Evolutionary conservation across 768 basidiomycete species (phyloP), one percentile per base, ranked within the genome.

Genomic region (Cubamyces lactineus): DNA sequence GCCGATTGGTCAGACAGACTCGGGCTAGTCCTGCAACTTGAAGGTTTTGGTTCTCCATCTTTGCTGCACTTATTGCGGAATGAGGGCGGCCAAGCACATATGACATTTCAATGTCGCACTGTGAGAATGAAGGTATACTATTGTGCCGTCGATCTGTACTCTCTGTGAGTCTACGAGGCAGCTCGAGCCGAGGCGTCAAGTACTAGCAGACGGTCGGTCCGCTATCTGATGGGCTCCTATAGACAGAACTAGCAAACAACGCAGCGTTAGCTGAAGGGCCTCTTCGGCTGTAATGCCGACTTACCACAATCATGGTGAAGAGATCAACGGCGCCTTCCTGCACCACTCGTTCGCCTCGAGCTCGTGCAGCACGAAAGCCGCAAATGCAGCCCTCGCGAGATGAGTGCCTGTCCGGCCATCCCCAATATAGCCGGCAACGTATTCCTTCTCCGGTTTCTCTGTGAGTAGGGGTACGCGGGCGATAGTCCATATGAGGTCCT

Each of bases 381-480:
- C 88, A 61, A 86, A 89, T 0, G 82, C 88, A 9, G 74, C 73
- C 62, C 88, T 79, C 1, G 88, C 71, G 41, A 91, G 70, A n/a
- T 70, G 75, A 4, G 75, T 75, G 21, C 79, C 80, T 8, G 78
- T 80, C 65, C 78, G 80, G 16, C 81, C 82, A 64, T 91, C 89
- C 2, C 90, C 89, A 5, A 88, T 74, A 67, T 90, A 89, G 2
- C 90, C 90, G 28, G 81, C 85, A 3, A 83, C 70, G 34, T 84
- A 76, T 0, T 77, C 77, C 64, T 74, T 82, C 15, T 75, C 76
- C 24, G 78, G 69, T 4, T 78, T 74, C 62, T 83, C 79, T 45
- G 79, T 86, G 67, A 92, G 69, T 24, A 89, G 53, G 0, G 89
- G 89, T 2, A 92, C 88, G 38, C 90, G 78, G 30, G 79, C 84